phyloP scores from a whole-genome alignment of 2,329 filamentous ascomycete species.

The Eurotiales sp. region DNA sequence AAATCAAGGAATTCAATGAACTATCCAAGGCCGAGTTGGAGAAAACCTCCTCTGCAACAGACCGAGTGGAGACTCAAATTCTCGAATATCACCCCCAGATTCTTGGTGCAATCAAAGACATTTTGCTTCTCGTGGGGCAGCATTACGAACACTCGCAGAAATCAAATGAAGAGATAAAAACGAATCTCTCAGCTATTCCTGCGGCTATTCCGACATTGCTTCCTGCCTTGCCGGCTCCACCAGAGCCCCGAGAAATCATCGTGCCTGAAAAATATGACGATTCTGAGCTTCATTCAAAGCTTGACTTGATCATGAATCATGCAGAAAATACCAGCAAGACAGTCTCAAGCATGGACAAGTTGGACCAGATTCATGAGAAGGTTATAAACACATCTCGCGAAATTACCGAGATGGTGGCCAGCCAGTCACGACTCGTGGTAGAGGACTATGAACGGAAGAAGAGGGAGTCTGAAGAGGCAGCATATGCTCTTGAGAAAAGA shows the following conservation, averaged over 20 bases:
- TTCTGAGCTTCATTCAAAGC: conserved; percentile 56
- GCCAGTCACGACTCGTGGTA: conserved; percentile 69
- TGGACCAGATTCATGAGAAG: conserved; percentile 85
- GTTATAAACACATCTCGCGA: conserved; percentile 80
- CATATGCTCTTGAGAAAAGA: conserved; percentile 73
- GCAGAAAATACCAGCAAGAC: conserved; percentile 62
- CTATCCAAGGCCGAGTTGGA: conserved; percentile 77
- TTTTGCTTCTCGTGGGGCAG: conserved; percentile 75
- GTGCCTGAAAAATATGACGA: conserved; percentile 61
- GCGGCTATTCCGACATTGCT: conserved; percentile 55
- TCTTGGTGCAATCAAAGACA: conserved; percentile 77
- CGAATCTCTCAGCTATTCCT: conserved; percentile 49
- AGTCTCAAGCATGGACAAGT: conserved; percentile 70
- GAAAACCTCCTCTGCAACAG: conserved; percentile 68
- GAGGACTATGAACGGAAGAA: conserved; percentile 77
- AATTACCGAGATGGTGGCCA: conserved; percentile 74
- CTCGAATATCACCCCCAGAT: conserved; percentile 85
- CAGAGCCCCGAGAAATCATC: conserved; percentile 26
- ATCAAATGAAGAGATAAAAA: conserved; percentile 59
- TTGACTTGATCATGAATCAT: conserved; percentile 45
- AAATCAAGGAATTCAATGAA: conserved; percentile 74
- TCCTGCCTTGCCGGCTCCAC: conserved; percentile 43
- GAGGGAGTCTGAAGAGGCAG: conserved; percentile 74
- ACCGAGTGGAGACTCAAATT: conserved; percentile 72
- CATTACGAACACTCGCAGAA: conserved; percentile 86